phyloP scores from a whole-genome alignment of 2,329 filamentous ascomycete genomes.

The Ceratocystis ficicola region DNA sequence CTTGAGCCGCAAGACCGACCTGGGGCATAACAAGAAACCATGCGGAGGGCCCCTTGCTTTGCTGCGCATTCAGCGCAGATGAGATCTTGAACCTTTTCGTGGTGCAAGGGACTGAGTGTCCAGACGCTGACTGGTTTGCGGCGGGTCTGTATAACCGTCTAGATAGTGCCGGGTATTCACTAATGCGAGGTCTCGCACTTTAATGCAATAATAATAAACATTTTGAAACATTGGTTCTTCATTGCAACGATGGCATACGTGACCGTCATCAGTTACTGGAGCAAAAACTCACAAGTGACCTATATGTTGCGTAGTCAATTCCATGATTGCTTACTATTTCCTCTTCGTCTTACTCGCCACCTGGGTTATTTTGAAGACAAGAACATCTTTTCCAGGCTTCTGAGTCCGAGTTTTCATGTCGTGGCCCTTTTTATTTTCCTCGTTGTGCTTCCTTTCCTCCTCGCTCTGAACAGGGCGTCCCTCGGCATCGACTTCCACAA shows the following conservation, averaged over 20 bases:
- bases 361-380: not conserved
- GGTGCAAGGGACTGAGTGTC: constrained; percentile 25
- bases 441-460: constrained; percentile 15
- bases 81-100: constrained; percentile 26
- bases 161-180: constrained; percentile 1
- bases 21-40: constrained; percentile 21
- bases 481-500: constrained; percentile 42
- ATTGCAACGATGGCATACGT: too few species aligned
- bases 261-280: too few species aligned
- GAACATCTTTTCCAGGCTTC: not conserved
- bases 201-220: constrained; percentile 1
- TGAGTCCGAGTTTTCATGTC: not conserved
- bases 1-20: not conserved
- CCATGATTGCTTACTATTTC: not conserved
- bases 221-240: too few species aligned
- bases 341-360: not conserved
- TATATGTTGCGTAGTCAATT: too few species aligned
- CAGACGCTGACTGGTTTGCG: not conserved
- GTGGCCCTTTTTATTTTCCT: not conserved
- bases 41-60: constrained; percentile 25
- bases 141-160: not conserved
- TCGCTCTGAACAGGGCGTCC: constrained; percentile 34
- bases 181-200: constrained; percentile 17
- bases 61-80: not conserved
- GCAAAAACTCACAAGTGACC: too few species aligned